A percentile compares a stretch with the other conserved stretches of the same genome.
These are phyloP conservation scores for Phylloporus sp. DNA, from an alignment of 768 basidiomycete genomes.

Conservation along the genomic window DNA sequence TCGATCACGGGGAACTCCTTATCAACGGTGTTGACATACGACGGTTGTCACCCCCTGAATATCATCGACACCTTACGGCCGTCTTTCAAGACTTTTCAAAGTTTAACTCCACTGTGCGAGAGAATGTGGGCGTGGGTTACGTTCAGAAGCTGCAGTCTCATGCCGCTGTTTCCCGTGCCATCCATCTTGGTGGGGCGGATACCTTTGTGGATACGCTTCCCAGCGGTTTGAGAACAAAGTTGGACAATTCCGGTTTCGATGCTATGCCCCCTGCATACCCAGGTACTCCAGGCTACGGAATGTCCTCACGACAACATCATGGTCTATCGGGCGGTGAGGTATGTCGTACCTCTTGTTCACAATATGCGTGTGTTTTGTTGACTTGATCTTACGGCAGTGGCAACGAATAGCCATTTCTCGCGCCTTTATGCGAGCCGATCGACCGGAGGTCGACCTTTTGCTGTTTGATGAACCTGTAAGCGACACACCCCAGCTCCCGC, in stretches of 20 bases:
- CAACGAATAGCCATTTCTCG: conserved; percentile 82
- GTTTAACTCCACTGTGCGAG: conserved; percentile 69
- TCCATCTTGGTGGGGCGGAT: conserved; percentile 68
- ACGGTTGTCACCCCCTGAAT: conserved; percentile 58
- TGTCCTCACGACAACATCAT: conserved; percentile 41
- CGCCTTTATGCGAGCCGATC: conserved; percentile 79
- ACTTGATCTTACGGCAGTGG: conserved; percentile 50
- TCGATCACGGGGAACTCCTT: conserved; percentile 60
- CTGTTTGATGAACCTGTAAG: conserved; percentile 82
- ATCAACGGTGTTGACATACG: conserved; percentile 71
- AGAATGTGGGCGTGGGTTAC: conserved; percentile 83
- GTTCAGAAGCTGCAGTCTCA: conserved; percentile 57
- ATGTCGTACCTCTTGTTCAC: conserved; percentile 23
- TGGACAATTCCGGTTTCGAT: conserved; percentile 62
- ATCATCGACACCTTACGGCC: conserved; percentile 70
- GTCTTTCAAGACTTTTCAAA: conserved; percentile 86
- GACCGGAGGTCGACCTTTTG: conserved; percentile 70
- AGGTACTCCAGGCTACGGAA: conserved; percentile 29
- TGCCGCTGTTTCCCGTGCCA: conserved; percentile 56
- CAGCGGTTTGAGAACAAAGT: conserved; percentile 64
- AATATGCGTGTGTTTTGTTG: conserved; percentile 6
- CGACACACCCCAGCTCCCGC: conserved; percentile 3
- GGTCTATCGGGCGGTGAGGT: conserved; percentile 86
- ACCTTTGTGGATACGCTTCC: conserved; percentile 61
- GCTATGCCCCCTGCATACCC: conserved; percentile 33